Evolutionary conservation across 1,284 basidiomycete genomes (phyloP).

Genomic region (Ceratobasidium papillatum): DNA sequence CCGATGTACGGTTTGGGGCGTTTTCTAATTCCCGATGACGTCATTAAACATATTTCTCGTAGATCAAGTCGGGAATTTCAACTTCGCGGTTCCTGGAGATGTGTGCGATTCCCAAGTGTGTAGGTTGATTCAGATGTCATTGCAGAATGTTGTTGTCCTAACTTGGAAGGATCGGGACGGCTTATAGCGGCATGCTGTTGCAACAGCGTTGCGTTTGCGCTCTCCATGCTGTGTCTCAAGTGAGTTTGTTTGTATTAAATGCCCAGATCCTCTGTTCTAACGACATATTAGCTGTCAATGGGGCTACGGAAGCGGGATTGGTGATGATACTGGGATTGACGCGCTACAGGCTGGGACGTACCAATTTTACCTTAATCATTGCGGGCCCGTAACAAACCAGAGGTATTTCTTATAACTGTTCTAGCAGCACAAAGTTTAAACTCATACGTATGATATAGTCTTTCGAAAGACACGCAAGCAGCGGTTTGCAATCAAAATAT

Average conservation of each 20-base stretch:
- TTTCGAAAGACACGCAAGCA: background rate
- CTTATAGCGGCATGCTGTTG: constrained; percentile 14
- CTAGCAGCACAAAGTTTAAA: background rate
- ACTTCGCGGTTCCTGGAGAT: background rate
- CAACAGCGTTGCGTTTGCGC: constrained; percentile 25
- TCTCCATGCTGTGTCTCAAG: constrained; percentile 20
- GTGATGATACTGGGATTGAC: constrained; percentile 7
- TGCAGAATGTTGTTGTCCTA: no score
- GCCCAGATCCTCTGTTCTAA: background rate
- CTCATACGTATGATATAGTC: background rate
- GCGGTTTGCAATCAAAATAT: constrained; percentile 7
- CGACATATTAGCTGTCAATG: constrained; percentile 8
- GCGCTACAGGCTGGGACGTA: constrained; percentile 1
- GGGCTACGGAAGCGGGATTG: background rate
- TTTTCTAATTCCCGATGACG: no score
- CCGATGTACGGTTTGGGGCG: no score
- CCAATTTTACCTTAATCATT: background rate
- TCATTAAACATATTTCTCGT: no score
- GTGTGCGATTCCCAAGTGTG: background rate
- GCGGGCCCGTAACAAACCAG: background rate
- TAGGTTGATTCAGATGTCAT: background rate
- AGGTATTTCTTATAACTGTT: background rate
- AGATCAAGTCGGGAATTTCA: background rate
- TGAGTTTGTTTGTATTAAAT: background rate
- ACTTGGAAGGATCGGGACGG: background rate